Conservation (phyloP, 768 basidiomycete species). For the Mycena galericulata region DNA sequence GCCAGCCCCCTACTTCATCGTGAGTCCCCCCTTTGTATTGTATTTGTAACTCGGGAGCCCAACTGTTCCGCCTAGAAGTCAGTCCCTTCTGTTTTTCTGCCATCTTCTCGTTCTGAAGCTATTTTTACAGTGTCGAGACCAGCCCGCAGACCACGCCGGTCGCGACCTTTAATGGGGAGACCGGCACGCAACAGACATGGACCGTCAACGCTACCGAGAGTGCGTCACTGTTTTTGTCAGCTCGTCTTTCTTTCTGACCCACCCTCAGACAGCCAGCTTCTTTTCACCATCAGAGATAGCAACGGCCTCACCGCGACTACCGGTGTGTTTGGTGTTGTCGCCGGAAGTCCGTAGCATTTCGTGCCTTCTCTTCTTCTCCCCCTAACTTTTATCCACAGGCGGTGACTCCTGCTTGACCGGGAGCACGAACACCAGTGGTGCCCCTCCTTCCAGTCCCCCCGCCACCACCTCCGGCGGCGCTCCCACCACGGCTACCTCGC, state of each 20-base stretch:
- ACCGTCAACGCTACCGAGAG: slow-evolving; percentile 60
- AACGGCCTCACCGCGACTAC: slow-evolving; percentile 63
- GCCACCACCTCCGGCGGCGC: not conserved
- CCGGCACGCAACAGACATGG: slow-evolving; percentile 64
- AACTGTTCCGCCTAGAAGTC: slow-evolving; percentile 52
- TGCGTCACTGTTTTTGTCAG: slow-evolving; percentile 38
- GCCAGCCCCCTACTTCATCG: slow-evolving; percentile 74
- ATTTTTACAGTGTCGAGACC: slow-evolving; percentile 58
- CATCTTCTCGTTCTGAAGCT: not conserved
- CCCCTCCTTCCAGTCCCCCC: slow-evolving; percentile 1
- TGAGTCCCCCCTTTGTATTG: slow-evolving; percentile 49
- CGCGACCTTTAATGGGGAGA: slow-evolving; percentile 56
- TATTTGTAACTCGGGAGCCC: not conserved
- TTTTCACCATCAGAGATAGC: slow-evolving; percentile 70
- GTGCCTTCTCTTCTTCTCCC: slow-evolving; percentile 1
- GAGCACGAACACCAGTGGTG: slow-evolving; percentile 14
- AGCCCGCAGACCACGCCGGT: slow-evolving; percentile 58
- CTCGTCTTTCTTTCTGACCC: not conserved
- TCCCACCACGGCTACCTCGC: not conserved
- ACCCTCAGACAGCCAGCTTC: slow-evolving; percentile 55
- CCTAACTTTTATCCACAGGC: slow-evolving; percentile 35
- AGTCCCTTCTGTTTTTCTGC: not conserved
- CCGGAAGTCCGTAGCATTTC: slow-evolving; percentile 63
- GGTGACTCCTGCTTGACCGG: slow-evolving; percentile 48
- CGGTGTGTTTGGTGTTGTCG: slow-evolving; percentile 62